phyloP scores from a whole-genome alignment of 2,329 filamentous ascomycete species.

The Ophiostoma novo-ulmi region DNA sequence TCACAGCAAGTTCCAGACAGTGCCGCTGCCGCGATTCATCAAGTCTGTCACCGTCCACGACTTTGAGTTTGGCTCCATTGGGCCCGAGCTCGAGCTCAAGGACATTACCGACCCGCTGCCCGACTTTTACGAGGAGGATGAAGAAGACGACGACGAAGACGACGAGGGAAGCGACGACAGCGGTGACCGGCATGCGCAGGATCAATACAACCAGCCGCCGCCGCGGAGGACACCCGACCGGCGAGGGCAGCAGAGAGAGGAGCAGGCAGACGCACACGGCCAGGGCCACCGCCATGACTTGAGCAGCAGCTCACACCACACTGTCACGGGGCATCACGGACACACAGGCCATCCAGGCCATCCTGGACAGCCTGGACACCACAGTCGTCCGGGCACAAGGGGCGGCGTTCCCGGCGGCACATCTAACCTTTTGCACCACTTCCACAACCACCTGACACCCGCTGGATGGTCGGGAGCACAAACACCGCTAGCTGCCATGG shows the following conservation, averaged over 20 bases:
- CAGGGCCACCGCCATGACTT: conserved; percentile 31
- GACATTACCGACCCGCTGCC: conserved; percentile 93
- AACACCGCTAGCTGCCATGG: conserved; percentile 73
- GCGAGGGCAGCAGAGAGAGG: conserved; percentile 25
- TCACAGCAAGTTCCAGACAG: conserved; percentile 89
- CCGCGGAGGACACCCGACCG: conserved; percentile 31
- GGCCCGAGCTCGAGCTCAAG: conserved; percentile 85
- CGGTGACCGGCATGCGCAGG: conserved; percentile 30
- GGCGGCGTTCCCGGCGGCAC: conserved; percentile 65
- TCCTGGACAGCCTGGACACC: conserved; percentile 35
- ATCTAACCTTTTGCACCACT: conserved; percentile 69
- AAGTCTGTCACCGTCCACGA: conserved; percentile 90
- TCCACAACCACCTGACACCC: conserved; percentile 68
- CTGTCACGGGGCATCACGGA: conserved; percentile 34
- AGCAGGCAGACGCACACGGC: conserved; percentile 26
- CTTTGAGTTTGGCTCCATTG: conserved; percentile 82
- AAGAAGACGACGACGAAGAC: conserved; percentile 39
- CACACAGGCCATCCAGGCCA: conserved; percentile 40
- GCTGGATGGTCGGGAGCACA: conserved; percentile 65
- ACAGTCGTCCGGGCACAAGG: conserved; percentile 28
- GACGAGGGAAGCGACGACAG: conserved; percentile 33
- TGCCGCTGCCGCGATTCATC: conserved; percentile 90
- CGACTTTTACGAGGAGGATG: conserved; percentile 86
- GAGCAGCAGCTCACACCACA: conserved; percentile 30
- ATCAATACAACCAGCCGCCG: conserved; percentile 29